These are phyloP conservation scores for Geotrichum europaeum DNA, from an alignment of 1,139 yeast species.

Conservation along the genomic window DNA sequence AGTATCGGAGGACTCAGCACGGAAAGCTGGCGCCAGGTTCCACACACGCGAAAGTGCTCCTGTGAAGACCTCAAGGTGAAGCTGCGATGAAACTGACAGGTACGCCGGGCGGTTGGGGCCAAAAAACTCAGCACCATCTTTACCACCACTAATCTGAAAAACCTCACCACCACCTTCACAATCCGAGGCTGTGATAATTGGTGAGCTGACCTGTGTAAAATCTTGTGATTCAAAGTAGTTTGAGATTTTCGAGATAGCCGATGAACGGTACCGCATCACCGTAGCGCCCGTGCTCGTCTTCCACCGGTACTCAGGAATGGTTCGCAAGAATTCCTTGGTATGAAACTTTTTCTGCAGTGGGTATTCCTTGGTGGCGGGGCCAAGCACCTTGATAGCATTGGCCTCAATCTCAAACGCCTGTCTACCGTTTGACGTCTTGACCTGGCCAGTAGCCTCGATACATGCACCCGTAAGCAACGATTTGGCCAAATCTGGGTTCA, in stretches of 20 bases:
- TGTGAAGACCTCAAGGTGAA: constrained; percentile 80
- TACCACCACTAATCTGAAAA: constrained; percentile 45
- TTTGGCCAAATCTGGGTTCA: constrained; percentile 28
- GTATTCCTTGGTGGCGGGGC: constrained; percentile 50
- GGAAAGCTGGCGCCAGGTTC: constrained; percentile 85
- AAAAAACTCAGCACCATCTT: constrained; percentile 45
- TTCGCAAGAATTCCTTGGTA: constrained; percentile 58
- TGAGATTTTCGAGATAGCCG: constrained; percentile 49
- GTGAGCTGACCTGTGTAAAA: constrained; percentile 75
- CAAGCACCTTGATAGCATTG: constrained; percentile 35
- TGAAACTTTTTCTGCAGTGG: constrained; percentile 82
- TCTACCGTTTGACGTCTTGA: constrained; percentile 30
- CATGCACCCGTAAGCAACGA: constrained; percentile 42
- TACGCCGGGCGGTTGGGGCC: constrained; percentile 52
- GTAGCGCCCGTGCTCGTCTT: constrained; percentile 61
- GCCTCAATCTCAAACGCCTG: constrained; percentile 47
- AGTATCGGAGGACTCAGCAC: constrained; percentile 91
- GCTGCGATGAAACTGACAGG: constrained; percentile 85
- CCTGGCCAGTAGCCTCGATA: constrained; percentile 41
- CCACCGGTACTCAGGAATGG: constrained; percentile 72
- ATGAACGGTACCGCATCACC: constrained; percentile 65
- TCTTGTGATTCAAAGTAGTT: constrained; percentile 49
- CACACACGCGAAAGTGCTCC: constrained; percentile 76
- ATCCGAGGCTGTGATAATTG: constrained; percentile 80
- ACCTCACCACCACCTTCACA: constrained; percentile 98